Evolutionary conservation across 495 filamentous ascomycete species (phyloP).

Genomic region (Penicillium dipodomyicola): DNA sequence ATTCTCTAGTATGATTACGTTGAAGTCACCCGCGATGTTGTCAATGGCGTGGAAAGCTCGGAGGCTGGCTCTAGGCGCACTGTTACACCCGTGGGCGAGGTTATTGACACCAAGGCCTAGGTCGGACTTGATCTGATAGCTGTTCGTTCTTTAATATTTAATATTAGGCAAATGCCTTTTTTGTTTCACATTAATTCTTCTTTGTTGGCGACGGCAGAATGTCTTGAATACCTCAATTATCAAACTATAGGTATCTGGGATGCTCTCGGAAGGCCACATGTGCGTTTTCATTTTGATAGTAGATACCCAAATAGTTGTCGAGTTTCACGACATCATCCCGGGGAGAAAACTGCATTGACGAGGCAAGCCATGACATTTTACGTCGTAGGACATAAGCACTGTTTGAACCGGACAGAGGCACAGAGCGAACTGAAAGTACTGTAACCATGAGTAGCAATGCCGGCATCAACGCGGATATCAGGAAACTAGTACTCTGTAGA

Average conservation of each 20-base stretch:
- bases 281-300: neutral
- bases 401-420: neutral
- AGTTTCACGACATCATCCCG: neutral
- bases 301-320: constrained; percentile 21
- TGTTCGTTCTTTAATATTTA: constrained; percentile 15
- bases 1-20: constrained; percentile 80
- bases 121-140: constrained; percentile 1
- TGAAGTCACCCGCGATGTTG: constrained; percentile 82
- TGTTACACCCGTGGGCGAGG: constrained; percentile 26
- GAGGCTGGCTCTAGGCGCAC: constrained; percentile 38
- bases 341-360: neutral
- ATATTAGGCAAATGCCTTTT: constrained; percentile 6
- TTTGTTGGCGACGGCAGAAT: neutral
- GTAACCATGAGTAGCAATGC: neutral
- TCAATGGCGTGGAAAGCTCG: constrained; percentile 53
- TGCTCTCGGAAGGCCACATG: neutral
- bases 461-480: neutral
- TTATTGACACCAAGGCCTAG: constrained; percentile 36
- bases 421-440: neutral
- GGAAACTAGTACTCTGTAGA: neutral
- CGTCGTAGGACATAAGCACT: neutral
- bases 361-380: neutral
- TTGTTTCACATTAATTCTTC: constrained; percentile 1
- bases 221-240: neutral
- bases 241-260: neutral